These are phyloP conservation scores for Alternaria arborescens DNA, from an alignment of 2,329 filamentous ascomycete species.

Conservation along the genomic window DNA sequence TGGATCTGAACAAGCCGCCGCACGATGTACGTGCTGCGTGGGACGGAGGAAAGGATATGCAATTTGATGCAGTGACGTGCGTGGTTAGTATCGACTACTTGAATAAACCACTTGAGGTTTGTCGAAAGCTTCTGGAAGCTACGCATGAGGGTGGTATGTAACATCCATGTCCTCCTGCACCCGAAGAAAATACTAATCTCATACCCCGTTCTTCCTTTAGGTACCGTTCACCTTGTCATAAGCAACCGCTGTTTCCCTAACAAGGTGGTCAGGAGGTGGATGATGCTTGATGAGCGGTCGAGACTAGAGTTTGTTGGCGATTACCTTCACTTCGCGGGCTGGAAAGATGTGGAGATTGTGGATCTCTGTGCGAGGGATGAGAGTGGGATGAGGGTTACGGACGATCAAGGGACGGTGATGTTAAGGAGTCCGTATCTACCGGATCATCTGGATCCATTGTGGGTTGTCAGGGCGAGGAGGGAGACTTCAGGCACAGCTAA, in stretches of 20 bases:
- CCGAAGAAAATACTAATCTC: background rate
- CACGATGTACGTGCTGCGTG: slow-evolving; percentile 38
- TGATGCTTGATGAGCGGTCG: slow-evolving; percentile 56
- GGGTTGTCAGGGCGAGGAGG: slow-evolving; percentile 38
- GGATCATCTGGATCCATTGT: slow-evolving; percentile 37
- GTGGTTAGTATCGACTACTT: slow-evolving; percentile 64
- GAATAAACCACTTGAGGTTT: slow-evolving; percentile 56
- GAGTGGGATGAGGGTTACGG: slow-evolving; percentile 27
- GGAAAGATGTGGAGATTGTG: slow-evolving; percentile 63
- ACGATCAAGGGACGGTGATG: slow-evolving; percentile 32
- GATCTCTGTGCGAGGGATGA: slow-evolving; percentile 56
- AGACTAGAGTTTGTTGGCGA: slow-evolving; percentile 60
- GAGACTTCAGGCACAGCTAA: too few species aligned
- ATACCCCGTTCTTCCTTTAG: background rate
- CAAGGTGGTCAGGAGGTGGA: slow-evolving; percentile 61
- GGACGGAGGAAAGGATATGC: slow-evolving; percentile 2
- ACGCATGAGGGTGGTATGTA: slow-evolving; percentile 54
- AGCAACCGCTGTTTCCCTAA: slow-evolving; percentile 64
- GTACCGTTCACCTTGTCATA: slow-evolving; percentile 59
- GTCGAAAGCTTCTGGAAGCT: slow-evolving; percentile 52
- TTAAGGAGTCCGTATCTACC: slow-evolving; percentile 20
- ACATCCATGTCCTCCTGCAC: background rate
- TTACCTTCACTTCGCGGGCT: slow-evolving; percentile 61
- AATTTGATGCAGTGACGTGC: slow-evolving; percentile 59
- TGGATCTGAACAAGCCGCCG: slow-evolving; percentile 56